phyloP scores from a whole-genome alignment of 495 filamentous ascomycete species.

The Oleoguttula mirabilis region DNA sequence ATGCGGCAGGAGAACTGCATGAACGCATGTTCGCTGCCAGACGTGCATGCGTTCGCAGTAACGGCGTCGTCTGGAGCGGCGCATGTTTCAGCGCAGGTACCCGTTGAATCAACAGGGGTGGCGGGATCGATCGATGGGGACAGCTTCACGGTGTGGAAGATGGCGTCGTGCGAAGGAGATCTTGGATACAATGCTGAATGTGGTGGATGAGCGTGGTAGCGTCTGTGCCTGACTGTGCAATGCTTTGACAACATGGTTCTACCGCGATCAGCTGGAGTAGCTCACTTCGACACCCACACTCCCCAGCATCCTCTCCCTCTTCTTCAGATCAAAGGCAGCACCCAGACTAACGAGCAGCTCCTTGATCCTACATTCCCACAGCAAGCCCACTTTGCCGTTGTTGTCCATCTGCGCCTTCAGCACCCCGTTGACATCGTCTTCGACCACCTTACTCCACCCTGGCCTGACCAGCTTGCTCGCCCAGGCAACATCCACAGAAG shows the following conservation, averaged over 20 bases:
- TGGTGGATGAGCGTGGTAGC: no score
- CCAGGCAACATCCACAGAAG: constrained; percentile 32
- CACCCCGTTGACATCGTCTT: constrained; percentile 62
- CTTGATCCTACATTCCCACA: constrained; percentile 93
- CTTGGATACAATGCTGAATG: no score
- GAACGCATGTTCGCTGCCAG: no score
- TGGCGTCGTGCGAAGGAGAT: no score
- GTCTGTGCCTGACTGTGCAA: neutral
- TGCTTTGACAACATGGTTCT: neutral
- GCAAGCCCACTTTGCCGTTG: constrained; percentile 64
- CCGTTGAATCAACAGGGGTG: no score
- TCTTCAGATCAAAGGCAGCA: constrained; percentile 58
- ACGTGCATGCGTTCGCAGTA: no score
- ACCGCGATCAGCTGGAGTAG: constrained; percentile 65
- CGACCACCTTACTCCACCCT: constrained; percentile 26
- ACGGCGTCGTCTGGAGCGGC: no score
- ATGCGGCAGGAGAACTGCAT: no score
- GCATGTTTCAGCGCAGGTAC: no score
- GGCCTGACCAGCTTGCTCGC: constrained; percentile 25
- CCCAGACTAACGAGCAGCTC: constrained; percentile 86
- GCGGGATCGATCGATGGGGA: no score
- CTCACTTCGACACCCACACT: constrained; percentile 78
- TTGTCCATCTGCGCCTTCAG: constrained; percentile 82
- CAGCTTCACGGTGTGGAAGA: no score
- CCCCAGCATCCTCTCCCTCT: constrained; percentile 54